Conservation (phyloP, 2,329 filamentous ascomycete genomes). For the Fusarium nurragi region DNA sequence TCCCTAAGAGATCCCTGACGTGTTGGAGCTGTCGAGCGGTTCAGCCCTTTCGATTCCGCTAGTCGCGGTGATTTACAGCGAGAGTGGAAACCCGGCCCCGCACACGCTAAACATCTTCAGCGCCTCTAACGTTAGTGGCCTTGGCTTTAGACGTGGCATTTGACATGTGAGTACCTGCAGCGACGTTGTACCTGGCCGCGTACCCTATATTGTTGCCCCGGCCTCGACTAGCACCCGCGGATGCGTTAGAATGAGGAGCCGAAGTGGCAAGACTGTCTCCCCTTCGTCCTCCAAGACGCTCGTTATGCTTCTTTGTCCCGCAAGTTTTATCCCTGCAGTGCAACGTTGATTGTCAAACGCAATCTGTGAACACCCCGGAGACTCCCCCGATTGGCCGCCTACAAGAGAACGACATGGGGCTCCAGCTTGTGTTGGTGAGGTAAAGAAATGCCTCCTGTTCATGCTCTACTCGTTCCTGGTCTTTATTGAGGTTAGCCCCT, state of each 20-base stretch:
- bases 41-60: neutral
- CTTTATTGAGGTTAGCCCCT: no score
- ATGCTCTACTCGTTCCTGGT: no score
- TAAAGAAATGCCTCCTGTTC: neutral
- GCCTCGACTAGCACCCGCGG: no score
- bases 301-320: neutral
- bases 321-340: neutral
- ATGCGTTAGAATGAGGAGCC: no score
- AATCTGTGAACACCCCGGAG: neutral
- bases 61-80: constrained; percentile 9
- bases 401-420: neutral
- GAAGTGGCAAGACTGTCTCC: no score
- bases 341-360: neutral
- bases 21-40: neutral
- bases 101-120: neutral
- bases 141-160: neutral
- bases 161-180: neutral
- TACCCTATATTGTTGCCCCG: no score
- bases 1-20: neutral
- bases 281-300: neutral
- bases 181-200: neutral
- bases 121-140: neutral
- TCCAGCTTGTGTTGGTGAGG: constrained; percentile 2
- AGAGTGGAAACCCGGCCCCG: neutral
- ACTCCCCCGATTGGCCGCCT: constrained; percentile 16